Evolutionary conservation across 2,329 filamentous ascomycete species (phyloP), one percentile per base, ranked within the genome.

Genomic region (Huntiella omanensis): DNA sequence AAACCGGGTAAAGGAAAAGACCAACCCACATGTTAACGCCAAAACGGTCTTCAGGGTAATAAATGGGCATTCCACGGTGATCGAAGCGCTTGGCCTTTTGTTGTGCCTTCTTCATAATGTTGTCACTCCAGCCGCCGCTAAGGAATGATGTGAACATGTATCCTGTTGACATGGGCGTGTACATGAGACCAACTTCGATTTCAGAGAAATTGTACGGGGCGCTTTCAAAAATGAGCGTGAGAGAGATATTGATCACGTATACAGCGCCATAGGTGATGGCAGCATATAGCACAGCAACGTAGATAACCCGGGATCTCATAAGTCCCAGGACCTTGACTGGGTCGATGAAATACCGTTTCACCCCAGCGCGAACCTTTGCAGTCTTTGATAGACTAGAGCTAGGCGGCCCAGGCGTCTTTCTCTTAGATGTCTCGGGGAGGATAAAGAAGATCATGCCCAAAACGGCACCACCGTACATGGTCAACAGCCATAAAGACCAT

Each of bases 21-120:
- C 79, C 80, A 1, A 87, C 60, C 79, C 79, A 88, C 2, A 80
- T 80, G 56, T 92, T 91, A 57, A 88, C 80, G 38, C 77, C 69
- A 73, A 91, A 83, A 10, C 84, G 72, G 58, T 92, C 84, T 60
- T 91, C 84, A 0, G 84, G 84, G 2, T 75, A 65, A 55, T 75
- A 80, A 7, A 83, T 63, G 15, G 84, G 64, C 49, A 69, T 71
- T 11, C 82, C 83, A 34, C 72, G 60, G 33, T 69, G 70, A 53
- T 84, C 80, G 54, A 78, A 80, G 17, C 82, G 67, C 10, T 73
- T 74, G 0, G 80, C 81, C 52, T 70, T 77, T n/a, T 63, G 64
- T 1, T 84, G 84, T 59, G 84, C 79, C 15, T 80, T 72, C 32
- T 73, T 68, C 84, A 91, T 91, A 60, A 91, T 88, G 13, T 61